phyloP scores from a whole-genome alignment of 2,329 filamentous ascomycete species.

The Xylaria sp. region DNA sequence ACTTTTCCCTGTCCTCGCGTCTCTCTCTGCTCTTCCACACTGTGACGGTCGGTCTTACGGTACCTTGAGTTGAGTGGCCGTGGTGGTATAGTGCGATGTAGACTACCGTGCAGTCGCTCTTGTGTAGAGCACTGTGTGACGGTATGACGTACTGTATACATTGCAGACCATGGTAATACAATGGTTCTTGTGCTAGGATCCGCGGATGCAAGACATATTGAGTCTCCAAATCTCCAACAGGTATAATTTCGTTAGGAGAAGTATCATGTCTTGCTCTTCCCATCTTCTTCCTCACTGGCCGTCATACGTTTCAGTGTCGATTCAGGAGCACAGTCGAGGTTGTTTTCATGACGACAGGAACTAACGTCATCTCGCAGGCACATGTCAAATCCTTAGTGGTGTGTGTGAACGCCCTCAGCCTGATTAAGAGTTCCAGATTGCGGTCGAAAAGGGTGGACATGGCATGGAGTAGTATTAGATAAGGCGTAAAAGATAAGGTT shows the following conservation, averaged over 20 bases:
- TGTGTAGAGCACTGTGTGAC: no score
- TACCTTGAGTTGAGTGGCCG: no score
- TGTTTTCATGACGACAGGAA: not conserved
- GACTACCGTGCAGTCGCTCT: not conserved
- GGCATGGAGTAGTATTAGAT: not conserved
- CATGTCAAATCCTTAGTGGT: constrained; percentile 10
- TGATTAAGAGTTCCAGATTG: not conserved
- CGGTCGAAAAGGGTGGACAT: not conserved
- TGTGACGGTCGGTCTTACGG: no score
- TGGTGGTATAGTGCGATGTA: not conserved
- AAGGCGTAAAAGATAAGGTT: constrained; percentile 22
- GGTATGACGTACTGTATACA: not conserved
- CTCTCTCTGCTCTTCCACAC: no score
- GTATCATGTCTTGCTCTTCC: not conserved
- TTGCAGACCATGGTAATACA: not conserved
- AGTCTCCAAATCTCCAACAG: not conserved
- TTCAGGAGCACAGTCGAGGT: not conserved
- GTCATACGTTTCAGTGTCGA: constrained; percentile 5
- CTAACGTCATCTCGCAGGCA: constrained; percentile 29
- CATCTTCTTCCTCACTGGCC: not conserved
- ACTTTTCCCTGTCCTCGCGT: no score
- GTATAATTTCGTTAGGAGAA: not conserved
- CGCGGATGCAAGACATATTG: not conserved
- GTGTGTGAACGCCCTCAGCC: not conserved
- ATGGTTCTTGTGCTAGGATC: not conserved